phyloP scores from a whole-genome alignment of 2,329 filamentous ascomycete species.

The Fusarium metavorans region DNA sequence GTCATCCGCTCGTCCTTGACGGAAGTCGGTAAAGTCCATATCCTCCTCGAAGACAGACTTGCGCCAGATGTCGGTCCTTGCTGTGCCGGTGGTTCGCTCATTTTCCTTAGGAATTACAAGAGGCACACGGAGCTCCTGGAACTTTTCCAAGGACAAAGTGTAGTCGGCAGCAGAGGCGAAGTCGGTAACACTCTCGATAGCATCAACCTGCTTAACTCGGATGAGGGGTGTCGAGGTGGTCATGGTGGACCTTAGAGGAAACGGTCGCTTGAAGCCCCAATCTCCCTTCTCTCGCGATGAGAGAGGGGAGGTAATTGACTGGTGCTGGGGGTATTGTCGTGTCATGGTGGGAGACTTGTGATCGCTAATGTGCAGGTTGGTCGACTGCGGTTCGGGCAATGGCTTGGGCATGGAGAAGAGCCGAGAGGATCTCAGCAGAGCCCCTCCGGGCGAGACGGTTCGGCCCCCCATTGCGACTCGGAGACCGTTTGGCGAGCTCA shows the following conservation, averaged over 20 bases:
- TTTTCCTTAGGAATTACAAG: slow-evolving; percentile 65
- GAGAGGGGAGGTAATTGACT: slow-evolving; percentile 82
- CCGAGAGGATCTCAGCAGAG: slow-evolving; percentile 85
- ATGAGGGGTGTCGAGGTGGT: slow-evolving; percentile 80
- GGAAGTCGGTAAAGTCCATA: slow-evolving; percentile 64
- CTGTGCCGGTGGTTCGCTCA: slow-evolving; percentile 31
- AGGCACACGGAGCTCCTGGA: slow-evolving; percentile 82
- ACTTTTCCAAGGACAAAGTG: slow-evolving; percentile 84
- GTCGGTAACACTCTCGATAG: slow-evolving; percentile 88
- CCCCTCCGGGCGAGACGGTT: slow-evolving; percentile 69
- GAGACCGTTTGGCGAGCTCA: slow-evolving; percentile 46
- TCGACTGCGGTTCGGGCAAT: slow-evolving; percentile 72
- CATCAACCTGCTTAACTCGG: slow-evolving; percentile 83
- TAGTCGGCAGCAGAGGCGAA: slow-evolving; percentile 88
- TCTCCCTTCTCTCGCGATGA: slow-evolving; percentile 82
- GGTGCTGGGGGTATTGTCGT: slow-evolving; percentile 81
- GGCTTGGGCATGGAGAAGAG: slow-evolving; percentile 88
- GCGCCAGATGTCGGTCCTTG: slow-evolving; percentile 42
- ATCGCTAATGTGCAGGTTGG: slow-evolving; percentile 50
- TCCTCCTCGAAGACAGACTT: slow-evolving; percentile 72
- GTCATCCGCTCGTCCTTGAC: slow-evolving; percentile 53
- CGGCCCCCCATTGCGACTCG: slow-evolving; percentile 49
- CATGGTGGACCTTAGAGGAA: slow-evolving; percentile 81
- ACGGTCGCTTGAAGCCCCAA: slow-evolving; percentile 90
- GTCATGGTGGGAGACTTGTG: slow-evolving; percentile 65